A percentile compares a stretch with the other conserved stretches of the same genome.
Conservation (phyloP, 768 basidiomycete species). For the Tubosaeta sp. region DNA sequence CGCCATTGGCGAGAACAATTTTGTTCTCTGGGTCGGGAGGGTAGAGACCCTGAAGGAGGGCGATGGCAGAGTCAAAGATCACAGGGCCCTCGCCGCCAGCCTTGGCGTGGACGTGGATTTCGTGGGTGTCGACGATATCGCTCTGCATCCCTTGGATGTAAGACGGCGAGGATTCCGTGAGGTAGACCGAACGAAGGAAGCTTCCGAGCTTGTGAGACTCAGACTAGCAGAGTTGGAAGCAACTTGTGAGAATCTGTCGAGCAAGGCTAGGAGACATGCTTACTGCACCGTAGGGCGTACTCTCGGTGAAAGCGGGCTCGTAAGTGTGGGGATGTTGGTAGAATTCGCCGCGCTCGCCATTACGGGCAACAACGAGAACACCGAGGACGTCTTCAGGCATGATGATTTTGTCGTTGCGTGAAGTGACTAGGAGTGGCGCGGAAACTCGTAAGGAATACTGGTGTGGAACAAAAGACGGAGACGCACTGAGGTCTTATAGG, state of each 20-base stretch:
- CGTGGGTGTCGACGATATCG: constrained; percentile 68
- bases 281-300: constrained; percentile 74
- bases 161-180: constrained; percentile 60
- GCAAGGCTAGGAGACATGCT: constrained; percentile 13
- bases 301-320: constrained; percentile 56
- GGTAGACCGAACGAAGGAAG: constrained; percentile 60
- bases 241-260: background rate
- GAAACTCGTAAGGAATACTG: constrained; percentile 14
- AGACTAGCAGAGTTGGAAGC: constrained; percentile 35
- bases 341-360: constrained; percentile 68
- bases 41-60: constrained; percentile 81
- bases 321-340: constrained; percentile 72
- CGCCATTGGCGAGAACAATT: constrained; percentile 75
- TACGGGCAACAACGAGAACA: constrained; percentile 73
- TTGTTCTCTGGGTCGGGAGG: constrained; percentile 73
- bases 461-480: constrained; percentile 9
- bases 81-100: constrained; percentile 81
- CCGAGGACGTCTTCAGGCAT: constrained; percentile 57
- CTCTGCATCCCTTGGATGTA: constrained; percentile 62
- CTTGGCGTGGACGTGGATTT: constrained; percentile 76
- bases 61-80: constrained; percentile 82
- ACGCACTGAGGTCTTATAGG: constrained; percentile 22
- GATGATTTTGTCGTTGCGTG: constrained; percentile 11
- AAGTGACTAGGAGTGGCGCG: constrained; percentile 14
- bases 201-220: constrained; percentile 65